A percentile compares a stretch with the other conserved stretches of the same genome.
Evolutionary conservation across 2,329 filamentous ascomycete genomes (phyloP).

Genomic region (Hysterium pulicare): DNA sequence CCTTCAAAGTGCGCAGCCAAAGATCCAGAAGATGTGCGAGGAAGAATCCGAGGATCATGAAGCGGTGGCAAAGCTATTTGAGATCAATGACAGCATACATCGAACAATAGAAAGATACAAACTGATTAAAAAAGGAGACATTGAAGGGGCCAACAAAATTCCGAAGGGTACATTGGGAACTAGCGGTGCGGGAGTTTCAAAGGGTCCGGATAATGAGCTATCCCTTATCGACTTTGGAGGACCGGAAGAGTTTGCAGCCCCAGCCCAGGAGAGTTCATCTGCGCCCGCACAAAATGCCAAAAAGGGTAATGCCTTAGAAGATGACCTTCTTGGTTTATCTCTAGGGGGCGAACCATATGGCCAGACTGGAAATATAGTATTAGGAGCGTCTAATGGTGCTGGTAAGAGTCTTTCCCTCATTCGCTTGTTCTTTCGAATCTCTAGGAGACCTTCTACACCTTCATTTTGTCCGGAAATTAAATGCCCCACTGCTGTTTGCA

Average conservation of each 20-base stretch:
- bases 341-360: conserved; percentile 66
- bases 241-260: conserved; percentile 53
- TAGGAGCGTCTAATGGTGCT: conserved; percentile 58
- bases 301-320: conserved; percentile 69
- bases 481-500: too few relatives aligned
- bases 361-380: conserved; percentile 75
- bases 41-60: conserved; percentile 97
- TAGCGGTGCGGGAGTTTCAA: conserved; percentile 59
- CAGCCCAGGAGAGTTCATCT: conserved; percentile 30
- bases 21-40: conserved; percentile 99
- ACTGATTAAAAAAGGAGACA: conserved; percentile 90
- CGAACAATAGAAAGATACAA: conserved; percentile 94
- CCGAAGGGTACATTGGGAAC: conserved; percentile 74
- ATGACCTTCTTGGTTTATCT: conserved; percentile 85
- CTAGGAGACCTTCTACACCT: too few relatives aligned
- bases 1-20: conserved; percentile 89
- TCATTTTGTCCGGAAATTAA: too few relatives aligned
- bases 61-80: conserved; percentile 88
- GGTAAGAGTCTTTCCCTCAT: conserved; percentile 13
- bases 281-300: conserved; percentile 43
- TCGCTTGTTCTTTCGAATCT: background rate
- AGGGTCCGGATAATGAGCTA: conserved; percentile 71
- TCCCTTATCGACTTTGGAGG: conserved; percentile 91
- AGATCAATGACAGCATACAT: conserved; percentile 99
- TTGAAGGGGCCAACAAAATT: conserved; percentile 78